Percentiles rank a stretch among this genome's conserved stretches.
phyloP scores from a whole-genome alignment of 139 green algal genomes.

The Pleodorina starrii region DNA sequence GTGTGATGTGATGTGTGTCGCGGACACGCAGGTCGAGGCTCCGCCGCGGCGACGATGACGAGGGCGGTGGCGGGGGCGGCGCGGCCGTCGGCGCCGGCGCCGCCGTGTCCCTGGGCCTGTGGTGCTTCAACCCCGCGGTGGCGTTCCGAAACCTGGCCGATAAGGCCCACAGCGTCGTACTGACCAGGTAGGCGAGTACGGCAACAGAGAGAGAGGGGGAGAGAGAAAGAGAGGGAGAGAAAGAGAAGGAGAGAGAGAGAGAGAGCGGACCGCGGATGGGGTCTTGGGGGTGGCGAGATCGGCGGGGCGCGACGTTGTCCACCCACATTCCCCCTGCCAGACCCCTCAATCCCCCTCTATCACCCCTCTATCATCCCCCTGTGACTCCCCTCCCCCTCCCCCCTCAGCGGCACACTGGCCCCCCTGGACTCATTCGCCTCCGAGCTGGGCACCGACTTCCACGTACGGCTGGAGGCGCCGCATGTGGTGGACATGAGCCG shows the following conservation, averaged over 20 bases:
- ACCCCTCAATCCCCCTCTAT: no score
- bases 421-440: slow-evolving; percentile 90
- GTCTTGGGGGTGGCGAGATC: no score
- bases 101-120: slow-evolving; percentile 74
- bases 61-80: background rate
- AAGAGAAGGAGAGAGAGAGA: no score
- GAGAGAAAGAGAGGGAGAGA: no score
- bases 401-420: slow-evolving; percentile 89
- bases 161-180: slow-evolving; percentile 49
- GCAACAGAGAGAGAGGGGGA: no score
- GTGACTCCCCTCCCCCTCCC: no score
- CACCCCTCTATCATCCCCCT: no score
- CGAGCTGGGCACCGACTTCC: slow-evolving; percentile 86
- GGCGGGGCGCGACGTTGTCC: no score
- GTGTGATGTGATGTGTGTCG: no score
- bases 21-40: slow-evolving; percentile 8
- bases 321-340: no score
- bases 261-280: no score
- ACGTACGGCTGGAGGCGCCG: slow-evolving; percentile 81
- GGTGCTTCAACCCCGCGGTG: slow-evolving; percentile 88
- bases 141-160: slow-evolving; percentile 42
- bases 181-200: slow-evolving; percentile 28
- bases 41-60: slow-evolving; percentile 1
- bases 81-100: background rate
- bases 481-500: slow-evolving; percentile 92